These are phyloP conservation scores for Alternaria metachromatica DNA, from an alignment of 2,329 filamentous ascomycete genomes.

Conservation along the genomic window DNA sequence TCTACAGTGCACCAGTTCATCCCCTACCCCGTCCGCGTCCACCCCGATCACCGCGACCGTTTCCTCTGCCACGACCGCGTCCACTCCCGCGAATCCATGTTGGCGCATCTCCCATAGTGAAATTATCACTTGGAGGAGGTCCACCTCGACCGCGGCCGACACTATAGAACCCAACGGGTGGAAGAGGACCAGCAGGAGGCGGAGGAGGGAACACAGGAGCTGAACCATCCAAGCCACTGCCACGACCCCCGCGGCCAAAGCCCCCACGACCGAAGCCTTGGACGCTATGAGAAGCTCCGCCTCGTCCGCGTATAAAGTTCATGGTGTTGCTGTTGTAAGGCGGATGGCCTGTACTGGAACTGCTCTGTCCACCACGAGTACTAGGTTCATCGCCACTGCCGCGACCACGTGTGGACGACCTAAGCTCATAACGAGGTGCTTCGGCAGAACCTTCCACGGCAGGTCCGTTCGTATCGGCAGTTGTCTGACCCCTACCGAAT, in stretches of 20 bases:
- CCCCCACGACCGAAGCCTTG: neutral
- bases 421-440: constrained; percentile 4
- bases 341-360: too few relatives aligned
- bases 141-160: neutral
- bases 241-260: neutral
- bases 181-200: neutral
- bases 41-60: neutral
- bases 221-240: neutral
- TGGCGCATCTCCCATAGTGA: neutral
- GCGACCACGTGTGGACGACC: constrained; percentile 7
- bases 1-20: neutral
- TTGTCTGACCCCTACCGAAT: neutral
- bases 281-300: neutral
- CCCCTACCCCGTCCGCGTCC: constrained; percentile 1
- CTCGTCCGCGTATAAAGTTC: neutral
- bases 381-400: neutral
- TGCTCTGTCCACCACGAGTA: neutral
- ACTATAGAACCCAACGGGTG: neutral
- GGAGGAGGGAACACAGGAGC: neutral
- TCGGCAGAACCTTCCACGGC: neutral
- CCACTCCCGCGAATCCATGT: neutral
- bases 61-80: neutral
- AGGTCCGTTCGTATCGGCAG: neutral
- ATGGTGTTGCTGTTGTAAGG: neutral
- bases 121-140: neutral